Evolutionary conservation across 257 asterid genomes (phyloP), one percentile per base, ranked within the genome.

Genomic region (Solanum ossicruentum): DNA sequence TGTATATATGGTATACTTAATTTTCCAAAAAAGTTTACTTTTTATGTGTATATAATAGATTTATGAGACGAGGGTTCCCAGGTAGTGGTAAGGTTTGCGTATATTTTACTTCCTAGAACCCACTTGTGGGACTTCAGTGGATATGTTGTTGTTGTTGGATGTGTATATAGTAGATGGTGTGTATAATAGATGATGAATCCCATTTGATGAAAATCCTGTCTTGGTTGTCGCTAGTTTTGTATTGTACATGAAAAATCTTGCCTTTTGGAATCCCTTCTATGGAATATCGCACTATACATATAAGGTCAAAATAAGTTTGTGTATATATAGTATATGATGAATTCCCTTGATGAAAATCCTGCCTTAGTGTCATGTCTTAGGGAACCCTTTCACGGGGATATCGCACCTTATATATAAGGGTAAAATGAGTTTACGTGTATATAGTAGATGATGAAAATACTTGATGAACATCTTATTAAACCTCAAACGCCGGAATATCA

Each of bases 401-500:
- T 15, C 58, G 41, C 41, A 36, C 58, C 7, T 6, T 56, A 56
- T 56, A 56, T 17, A 1, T 55, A 55, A 15, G n/a, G 60, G 16
- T 20, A 55, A 55, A 11, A 55, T 55, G 3, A 3, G 12, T 54
- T 54, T 54, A 54, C 8, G 18, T 54, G 57, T 54, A 54, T 17
- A 55, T 55, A 55, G 9, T 55, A 6, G 60, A 55, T 16, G 60
- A 55, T 6, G n/a, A 55, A 51, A 47, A 10, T 12, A 13, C 55
- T 4, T 15, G 21, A 7, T 56, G 65, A 65, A 65, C 28, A 65
- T 28, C n/a, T 13, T 28, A 0, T 43, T 13, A 7, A 12, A 28
- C 12, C 43, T 10, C 2, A 0, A 0, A 21, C 0, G 0, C 23
- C 0, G 15, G 23, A 4, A 16, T 16, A 36, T 67, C 49, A 36